Conservation (phyloP, 1,139 yeast genomes). For the Magnusiomyces fungicola region DNA sequence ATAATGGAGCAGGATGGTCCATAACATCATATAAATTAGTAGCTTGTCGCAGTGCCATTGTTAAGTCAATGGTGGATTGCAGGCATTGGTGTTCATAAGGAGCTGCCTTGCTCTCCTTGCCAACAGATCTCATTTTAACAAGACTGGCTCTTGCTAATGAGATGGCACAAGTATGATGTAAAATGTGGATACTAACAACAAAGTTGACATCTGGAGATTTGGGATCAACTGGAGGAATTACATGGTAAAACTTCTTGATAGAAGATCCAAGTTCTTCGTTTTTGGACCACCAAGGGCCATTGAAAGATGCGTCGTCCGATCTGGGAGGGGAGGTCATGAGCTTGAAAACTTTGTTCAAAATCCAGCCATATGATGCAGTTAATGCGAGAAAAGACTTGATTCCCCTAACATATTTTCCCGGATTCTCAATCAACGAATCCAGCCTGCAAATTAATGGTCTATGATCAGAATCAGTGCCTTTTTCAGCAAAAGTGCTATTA, state of each 20-base stretch:
- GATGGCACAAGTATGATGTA: constrained; percentile 20
- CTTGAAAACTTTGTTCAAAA: constrained; percentile 10
- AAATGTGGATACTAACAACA: constrained; percentile 18
- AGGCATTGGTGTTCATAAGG: constrained; percentile 20
- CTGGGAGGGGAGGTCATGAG: constrained; percentile 11
- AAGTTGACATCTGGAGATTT: constrained; percentile 5
- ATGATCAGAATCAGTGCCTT: constrained; percentile 1
- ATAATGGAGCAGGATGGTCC: constrained; percentile 19
- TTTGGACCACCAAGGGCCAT: constrained; percentile 21
- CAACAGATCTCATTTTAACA: constrained; percentile 9
- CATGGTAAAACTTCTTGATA: constrained; percentile 15
- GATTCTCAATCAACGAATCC: constrained; percentile 14
- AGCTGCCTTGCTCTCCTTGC: constrained; percentile 15
- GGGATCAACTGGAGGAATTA: constrained; percentile 11
- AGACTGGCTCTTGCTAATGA: constrained; percentile 20
- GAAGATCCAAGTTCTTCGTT: constrained; percentile 17
- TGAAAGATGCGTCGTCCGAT: constrained; percentile 13
- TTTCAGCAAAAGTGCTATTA: too few species aligned
- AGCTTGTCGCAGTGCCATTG: constrained; percentile 19
- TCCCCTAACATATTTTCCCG: constrained; percentile 12
- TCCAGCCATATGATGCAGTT: constrained; percentile 9
- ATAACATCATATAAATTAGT: constrained; percentile 16
- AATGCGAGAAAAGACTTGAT: constrained; percentile 7
- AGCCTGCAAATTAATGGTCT: constrained; percentile 11
- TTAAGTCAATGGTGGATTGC: constrained; percentile 21